A percentile compares a stretch with the other conserved stretches of the same genome.
Conservation (phyloP, 768 basidiomycete genomes). For the Lactarius sanguifluus region DNA sequence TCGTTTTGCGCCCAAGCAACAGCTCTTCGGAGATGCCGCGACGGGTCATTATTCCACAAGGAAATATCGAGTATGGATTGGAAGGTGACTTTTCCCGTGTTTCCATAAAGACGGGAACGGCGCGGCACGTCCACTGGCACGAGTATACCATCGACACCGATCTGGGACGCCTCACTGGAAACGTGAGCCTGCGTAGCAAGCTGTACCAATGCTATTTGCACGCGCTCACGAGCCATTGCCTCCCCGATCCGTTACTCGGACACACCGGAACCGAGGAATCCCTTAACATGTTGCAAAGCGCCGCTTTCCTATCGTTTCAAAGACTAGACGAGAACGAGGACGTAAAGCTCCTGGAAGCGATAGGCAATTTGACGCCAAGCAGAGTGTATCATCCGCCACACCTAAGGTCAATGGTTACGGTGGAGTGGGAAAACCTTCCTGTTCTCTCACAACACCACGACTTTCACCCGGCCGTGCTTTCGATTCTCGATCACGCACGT, state of each 20-base stretch:
- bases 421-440: constrained; percentile 7
- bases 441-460: constrained; percentile 16
- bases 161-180: constrained; percentile 36
- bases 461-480: neutral
- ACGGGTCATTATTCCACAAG: constrained; percentile 16
- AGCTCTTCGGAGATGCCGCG: neutral
- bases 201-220: constrained; percentile 48
- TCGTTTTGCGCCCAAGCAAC: constrained; percentile 8
- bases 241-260: constrained; percentile 46
- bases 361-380: neutral
- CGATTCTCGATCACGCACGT: constrained; percentile 8
- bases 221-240: constrained; percentile 43
- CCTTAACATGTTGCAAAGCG: constrained; percentile 41
- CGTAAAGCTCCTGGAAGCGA: constrained; percentile 2
- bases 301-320: constrained; percentile 43
- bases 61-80: neutral
- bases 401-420: neutral
- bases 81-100: constrained; percentile 8
- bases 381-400: constrained; percentile 7
- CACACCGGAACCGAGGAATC: constrained; percentile 48
- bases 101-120: neutral
- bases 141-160: constrained; percentile 36
- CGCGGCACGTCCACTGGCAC: constrained; percentile 28
- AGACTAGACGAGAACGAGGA: constrained; percentile 28
- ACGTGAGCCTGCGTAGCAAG: constrained; percentile 33